Conservation (phyloP, 352 stramenopile genomes). For the Pythium phragmiticola region DNA sequence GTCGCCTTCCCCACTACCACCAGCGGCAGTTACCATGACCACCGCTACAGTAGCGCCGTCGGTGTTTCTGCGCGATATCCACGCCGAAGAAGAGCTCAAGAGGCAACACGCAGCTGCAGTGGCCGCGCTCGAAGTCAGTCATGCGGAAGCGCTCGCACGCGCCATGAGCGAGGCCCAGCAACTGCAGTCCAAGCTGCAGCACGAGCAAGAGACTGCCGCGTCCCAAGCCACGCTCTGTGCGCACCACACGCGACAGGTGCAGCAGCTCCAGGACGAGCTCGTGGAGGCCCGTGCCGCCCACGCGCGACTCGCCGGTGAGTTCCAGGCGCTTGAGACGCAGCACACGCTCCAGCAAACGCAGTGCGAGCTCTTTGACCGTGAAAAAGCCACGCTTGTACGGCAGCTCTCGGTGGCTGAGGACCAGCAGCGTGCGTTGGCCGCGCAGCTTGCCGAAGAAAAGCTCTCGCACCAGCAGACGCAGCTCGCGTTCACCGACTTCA, state of each 20-base stretch:
- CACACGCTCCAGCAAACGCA: slow-evolving; percentile 33
- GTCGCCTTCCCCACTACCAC: background rate
- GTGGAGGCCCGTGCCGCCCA: slow-evolving; percentile 16
- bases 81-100: slow-evolving; percentile 23
- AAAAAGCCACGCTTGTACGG: slow-evolving; percentile 29
- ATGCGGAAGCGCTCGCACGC: slow-evolving; percentile 1
- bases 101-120: slow-evolving; percentile 9
- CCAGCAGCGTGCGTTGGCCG: slow-evolving; percentile 30
- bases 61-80: slow-evolving; percentile 18
- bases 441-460: slow-evolving; percentile 31
- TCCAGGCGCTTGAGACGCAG: slow-evolving; percentile 23
- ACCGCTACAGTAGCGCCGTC: slow-evolving; percentile 1
- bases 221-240: slow-evolving; percentile 1
- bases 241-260: slow-evolving; percentile 18
- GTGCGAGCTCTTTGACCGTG: slow-evolving; percentile 28
- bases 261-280: slow-evolving; percentile 26
- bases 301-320: slow-evolving; percentile 12
- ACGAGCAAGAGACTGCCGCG: background rate
- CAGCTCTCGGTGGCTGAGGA: slow-evolving; percentile 33
- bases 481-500: slow-evolving; percentile 30
- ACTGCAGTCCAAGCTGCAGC: background rate
- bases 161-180: background rate
- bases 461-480: slow-evolving; percentile 31
- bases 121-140: background rate
- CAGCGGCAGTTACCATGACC: background rate